phyloP scores from a whole-genome alignment of 176 grass and related monocot species.

The Phoenix roebelenii region DNA sequence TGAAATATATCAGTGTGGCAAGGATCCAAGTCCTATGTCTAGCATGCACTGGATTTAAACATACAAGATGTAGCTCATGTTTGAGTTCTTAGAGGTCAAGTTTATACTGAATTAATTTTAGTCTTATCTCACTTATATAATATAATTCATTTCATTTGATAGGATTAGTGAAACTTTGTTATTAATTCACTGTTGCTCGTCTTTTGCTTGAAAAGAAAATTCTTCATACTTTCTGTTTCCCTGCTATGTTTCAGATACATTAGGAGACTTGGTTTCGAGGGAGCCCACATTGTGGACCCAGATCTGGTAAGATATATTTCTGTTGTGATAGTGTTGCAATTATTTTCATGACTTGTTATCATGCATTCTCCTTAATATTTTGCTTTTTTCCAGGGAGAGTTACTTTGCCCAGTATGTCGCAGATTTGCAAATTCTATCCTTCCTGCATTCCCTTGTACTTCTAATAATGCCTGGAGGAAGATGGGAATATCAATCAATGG shows the following conservation, averaged over 20 bases:
- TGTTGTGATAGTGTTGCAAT: slow-evolving; percentile 11
- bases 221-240: no score
- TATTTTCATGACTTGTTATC: not conserved
- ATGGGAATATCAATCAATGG: slow-evolving; percentile 17
- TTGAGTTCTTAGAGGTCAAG: no score
- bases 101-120: no score
- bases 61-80: no score
- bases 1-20: no score
- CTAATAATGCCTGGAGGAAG: slow-evolving; percentile 29
- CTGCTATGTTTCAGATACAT: slow-evolving; percentile 46
- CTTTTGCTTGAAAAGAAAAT: no score
- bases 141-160: no score
- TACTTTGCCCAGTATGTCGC: slow-evolving; percentile 91
- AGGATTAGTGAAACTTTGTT: not conserved
- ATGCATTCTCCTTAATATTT: no score
- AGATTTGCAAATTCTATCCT: slow-evolving; percentile 97
- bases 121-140: no score
- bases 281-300: slow-evolving; percentile 86
- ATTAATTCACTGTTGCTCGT: not conserved
- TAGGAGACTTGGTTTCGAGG: slow-evolving; percentile 95
- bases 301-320: slow-evolving; percentile 49
- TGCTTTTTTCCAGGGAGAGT: slow-evolving; percentile 58
- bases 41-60: no score
- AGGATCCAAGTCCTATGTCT: no score
- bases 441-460: slow-evolving; percentile 43